phyloP scores from a whole-genome alignment of 192 early-diverging fungal genomes.

The Diversispora eburnea region DNA sequence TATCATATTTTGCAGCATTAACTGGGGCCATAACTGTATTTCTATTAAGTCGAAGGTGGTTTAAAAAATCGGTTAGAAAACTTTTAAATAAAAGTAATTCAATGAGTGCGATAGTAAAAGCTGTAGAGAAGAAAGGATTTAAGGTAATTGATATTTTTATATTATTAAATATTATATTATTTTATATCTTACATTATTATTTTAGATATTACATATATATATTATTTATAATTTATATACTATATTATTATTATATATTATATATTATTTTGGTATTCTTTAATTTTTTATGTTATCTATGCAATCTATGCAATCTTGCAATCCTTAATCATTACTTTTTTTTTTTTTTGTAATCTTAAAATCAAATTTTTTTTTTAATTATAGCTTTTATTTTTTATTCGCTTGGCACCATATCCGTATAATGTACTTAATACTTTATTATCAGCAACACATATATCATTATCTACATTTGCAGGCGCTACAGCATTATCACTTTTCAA shows the following conservation, averaged over 20 bases:
- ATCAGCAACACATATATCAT: constrained; percentile 52
- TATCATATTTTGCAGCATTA: constrained; percentile 58
- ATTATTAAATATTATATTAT: background rate
- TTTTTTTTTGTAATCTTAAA: background rate
- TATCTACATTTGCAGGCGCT: constrained; percentile 41
- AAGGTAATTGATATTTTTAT: constrained; percentile 41
- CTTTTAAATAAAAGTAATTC: constrained; percentile 45
- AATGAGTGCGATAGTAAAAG: constrained; percentile 48
- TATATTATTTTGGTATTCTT: too few relatives aligned
- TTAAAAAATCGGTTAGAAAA: constrained; percentile 41
- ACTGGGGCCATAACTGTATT: constrained; percentile 53
- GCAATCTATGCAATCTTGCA: too few relatives aligned
- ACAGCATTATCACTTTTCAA: constrained; percentile 58
- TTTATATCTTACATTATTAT: background rate
- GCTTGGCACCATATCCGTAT: constrained; percentile 71
- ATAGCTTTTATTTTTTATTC: constrained; percentile 62
- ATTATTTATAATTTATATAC: background rate
- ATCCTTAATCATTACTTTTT: background rate
- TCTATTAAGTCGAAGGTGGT: constrained; percentile 45
- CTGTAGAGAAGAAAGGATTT: constrained; percentile 61
- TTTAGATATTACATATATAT: background rate
- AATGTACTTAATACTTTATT: constrained; percentile 59
- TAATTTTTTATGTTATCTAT: too few relatives aligned
- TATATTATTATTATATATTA: too few relatives aligned
- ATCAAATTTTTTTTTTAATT: background rate